Evolutionary conservation across 208 protist genomes (phyloP), one percentile per base, ranked within the genome.

Genomic region (Wallacemonas collosoma): DNA sequence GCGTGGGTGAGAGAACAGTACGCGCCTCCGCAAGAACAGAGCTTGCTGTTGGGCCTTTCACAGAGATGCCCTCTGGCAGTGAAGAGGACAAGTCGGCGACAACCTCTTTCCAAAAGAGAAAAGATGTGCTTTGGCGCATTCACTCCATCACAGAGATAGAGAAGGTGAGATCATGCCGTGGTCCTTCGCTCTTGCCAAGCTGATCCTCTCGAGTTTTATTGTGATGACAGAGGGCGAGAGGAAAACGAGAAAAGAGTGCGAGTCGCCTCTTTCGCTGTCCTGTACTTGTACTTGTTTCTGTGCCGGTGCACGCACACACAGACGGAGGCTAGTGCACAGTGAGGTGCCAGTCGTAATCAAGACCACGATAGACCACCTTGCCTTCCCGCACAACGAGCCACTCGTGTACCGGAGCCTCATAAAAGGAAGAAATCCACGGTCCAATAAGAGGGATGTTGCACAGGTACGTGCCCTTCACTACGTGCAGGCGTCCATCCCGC

Each of bases 331-430:
- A 63, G 38, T 44, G 57, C 26, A 38, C 12, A 35, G 67, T 76
- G 15, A 93, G 68, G 51, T 80, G 73, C 91, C 91, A 95, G 5
- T 79, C 53, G 78, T 90, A 90, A 15, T 86, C 87, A 43, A 96
- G n/a, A 47, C 86, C 82, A 72, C 91, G 84, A 68, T 91, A 94
- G 39, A 88, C 80, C 1, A 94, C 81, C 39, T 77, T 83, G 9
- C 87, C 87, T 26, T 92, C 81, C 26, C 73, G 81, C 47, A 96
- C 83, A 39, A 96, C 91, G 2, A 96, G 63, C 14, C 70, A 86
- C 78, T 94, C 91, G 11, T 77, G 68, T 71, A 96, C 84, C 2
- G 54, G 73, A 48, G 83, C 68, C 57, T 96, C 88, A 36, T 76
- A 80, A 58, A 94, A 86, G 14, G 65, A 84, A 35, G 88, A 87